phyloP scores from a whole-genome alignment of 176 grass and related monocot genomes.

The Cocos nucifera region DNA sequence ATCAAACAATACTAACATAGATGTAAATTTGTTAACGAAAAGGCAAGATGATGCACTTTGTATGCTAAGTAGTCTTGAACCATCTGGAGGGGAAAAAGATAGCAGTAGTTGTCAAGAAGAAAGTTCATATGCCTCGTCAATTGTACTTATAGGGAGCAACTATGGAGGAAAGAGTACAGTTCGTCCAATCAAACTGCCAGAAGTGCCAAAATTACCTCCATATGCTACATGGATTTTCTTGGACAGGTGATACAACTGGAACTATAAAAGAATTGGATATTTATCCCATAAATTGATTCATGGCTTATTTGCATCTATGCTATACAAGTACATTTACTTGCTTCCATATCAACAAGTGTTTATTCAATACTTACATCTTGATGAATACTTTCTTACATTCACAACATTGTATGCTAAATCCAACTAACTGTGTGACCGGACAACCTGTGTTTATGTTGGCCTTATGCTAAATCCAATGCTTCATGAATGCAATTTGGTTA shows the following conservation, averaged over 20 bases:
- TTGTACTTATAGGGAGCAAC: constrained; percentile 49
- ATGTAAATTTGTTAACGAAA: constrained; percentile 57
- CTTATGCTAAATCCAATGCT: too few species aligned
- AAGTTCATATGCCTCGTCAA: constrained; percentile 36
- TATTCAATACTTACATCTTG: too few species aligned
- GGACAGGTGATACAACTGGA: constrained; percentile 54
- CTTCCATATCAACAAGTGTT: too few species aligned
- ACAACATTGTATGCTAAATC: too few species aligned
- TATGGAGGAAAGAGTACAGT: constrained; percentile 43
- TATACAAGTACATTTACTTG: too few species aligned
- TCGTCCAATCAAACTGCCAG: constrained; percentile 51
- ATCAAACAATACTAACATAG: constrained; percentile 36
- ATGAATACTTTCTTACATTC: too few species aligned
- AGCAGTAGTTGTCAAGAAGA: constrained; percentile 51
- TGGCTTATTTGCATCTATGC: too few species aligned
- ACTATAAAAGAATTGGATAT: background rate
- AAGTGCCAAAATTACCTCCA: constrained; percentile 45
- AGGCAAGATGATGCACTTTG: constrained; percentile 62
- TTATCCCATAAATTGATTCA: constrained; percentile 6
- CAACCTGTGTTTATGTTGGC: too few species aligned
- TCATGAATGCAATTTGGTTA: too few species aligned
- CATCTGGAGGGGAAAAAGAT: constrained; percentile 45
- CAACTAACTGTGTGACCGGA: too few species aligned
- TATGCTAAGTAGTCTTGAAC: constrained; percentile 49
- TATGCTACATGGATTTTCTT: constrained; percentile 90